Percentiles rank a stretch among this genome's conserved stretches.
These are phyloP conservation scores for Daldinia sp. DNA, from an alignment of 2,329 filamentous ascomycete genomes.

Conservation along the genomic window DNA sequence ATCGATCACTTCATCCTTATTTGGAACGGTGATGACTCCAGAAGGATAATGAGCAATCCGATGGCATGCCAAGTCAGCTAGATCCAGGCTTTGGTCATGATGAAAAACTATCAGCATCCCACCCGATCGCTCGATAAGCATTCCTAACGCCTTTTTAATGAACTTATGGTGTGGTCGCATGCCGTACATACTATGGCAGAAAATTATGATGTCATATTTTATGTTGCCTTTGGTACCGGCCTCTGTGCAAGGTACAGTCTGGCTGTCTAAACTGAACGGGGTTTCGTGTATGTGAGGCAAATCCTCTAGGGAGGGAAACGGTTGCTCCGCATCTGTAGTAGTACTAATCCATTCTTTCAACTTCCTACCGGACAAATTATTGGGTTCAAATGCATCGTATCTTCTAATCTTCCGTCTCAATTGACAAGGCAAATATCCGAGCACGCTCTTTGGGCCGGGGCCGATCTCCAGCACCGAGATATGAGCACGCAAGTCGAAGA, in stretches of 20 bases:
- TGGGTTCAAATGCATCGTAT: constrained; percentile 65
- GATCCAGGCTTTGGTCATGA: constrained; percentile 53
- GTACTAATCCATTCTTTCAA: constrained; percentile 54
- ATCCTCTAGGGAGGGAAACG: constrained; percentile 54
- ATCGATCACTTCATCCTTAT: constrained; percentile 58
- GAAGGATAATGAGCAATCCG: constrained; percentile 56
- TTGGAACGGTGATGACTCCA: constrained; percentile 52
- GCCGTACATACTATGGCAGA: constrained; percentile 72
- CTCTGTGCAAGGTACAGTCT: constrained; percentile 23
- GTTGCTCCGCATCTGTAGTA: constrained; percentile 38
- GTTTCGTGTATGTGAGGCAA: constrained; percentile 50
- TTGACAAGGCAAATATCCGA: constrained; percentile 56
- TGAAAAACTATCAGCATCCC: constrained; percentile 64
- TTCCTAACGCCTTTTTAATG: constrained; percentile 56
- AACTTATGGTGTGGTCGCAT: constrained; percentile 58
- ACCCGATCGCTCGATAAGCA: constrained; percentile 54
- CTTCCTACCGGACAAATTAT: constrained; percentile 52
- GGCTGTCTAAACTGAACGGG: constrained; percentile 50
- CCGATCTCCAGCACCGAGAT: constrained; percentile 68
- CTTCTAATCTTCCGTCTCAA: constrained; percentile 54
- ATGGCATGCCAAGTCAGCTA: constrained; percentile 60
- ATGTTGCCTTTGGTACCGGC: constrained; percentile 38
- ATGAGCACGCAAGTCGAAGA: constrained; percentile 51
- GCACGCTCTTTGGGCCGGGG: constrained; percentile 63
- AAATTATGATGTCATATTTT: constrained; percentile 64